These are phyloP conservation scores for Cystobasidium ongulense DNA, from an alignment of 768 basidiomycete species.

Conservation along the genomic window DNA sequence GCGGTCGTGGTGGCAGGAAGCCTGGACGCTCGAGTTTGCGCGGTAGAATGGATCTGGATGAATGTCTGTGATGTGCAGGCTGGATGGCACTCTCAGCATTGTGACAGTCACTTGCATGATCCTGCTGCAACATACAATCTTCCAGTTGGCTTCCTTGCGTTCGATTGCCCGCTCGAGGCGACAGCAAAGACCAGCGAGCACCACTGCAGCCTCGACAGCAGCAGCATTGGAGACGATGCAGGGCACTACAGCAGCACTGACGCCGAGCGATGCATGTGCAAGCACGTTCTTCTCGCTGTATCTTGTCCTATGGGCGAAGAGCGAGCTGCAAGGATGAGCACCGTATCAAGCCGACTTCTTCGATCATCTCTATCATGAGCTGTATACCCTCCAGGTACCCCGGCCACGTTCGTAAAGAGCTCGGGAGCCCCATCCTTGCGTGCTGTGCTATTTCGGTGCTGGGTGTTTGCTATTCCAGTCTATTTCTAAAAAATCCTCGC, in stretches of 20 bases:
- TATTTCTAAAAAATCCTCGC: neutral
- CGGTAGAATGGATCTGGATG: slow-evolving; percentile 69
- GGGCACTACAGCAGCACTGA: neutral
- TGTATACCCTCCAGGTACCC: too few species aligned
- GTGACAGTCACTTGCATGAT: neutral
- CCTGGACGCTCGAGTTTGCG: slow-evolving; percentile 52
- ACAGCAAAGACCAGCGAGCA: neutral
- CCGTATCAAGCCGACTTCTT: too few species aligned
- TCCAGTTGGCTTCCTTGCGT: slow-evolving; percentile 6
- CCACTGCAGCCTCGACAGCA: neutral
- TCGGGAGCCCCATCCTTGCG: neutral
- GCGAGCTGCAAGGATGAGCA: too few species aligned
- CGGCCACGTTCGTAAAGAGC: neutral
- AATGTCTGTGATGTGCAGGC: slow-evolving; percentile 70
- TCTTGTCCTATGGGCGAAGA: too few species aligned
- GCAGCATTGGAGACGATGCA: neutral
- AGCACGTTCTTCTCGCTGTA: neutral
- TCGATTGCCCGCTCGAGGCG: neutral
- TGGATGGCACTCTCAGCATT: neutral
- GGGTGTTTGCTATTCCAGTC: neutral
- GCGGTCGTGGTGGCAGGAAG: slow-evolving; percentile 56
- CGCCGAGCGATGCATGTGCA: neutral
- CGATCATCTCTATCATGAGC: too few species aligned
- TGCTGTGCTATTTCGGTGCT: too few species aligned
- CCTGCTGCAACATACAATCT: neutral